Conservation (phyloP, 1,284 basidiomycete species). For the Porogramme epimiltina region DNA sequence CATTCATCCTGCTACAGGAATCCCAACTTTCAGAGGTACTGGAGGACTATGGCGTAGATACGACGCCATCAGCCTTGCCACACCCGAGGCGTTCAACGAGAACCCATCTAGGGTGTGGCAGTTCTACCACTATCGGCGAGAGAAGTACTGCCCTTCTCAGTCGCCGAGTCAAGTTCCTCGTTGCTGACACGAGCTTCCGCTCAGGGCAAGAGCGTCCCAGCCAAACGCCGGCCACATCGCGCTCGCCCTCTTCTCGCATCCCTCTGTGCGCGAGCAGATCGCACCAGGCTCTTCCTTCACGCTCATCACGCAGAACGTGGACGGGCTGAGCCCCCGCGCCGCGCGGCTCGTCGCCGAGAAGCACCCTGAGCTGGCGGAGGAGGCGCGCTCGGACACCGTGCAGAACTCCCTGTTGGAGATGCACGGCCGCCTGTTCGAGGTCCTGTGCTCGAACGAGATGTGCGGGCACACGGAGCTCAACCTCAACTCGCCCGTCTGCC, state of each 20-base stretch:
- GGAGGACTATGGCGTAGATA: constrained; percentile 64
- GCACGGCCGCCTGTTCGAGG: constrained; percentile 65
- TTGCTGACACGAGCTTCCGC: neutral
- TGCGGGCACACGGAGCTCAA: constrained; percentile 48
- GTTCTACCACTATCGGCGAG: constrained; percentile 63
- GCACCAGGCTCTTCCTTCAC: constrained; percentile 49
- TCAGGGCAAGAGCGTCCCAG: constrained; percentile 46
- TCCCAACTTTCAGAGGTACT: constrained; percentile 61
- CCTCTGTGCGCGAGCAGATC: constrained; percentile 36
- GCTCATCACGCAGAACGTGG: constrained; percentile 70
- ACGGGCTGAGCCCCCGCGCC: constrained; percentile 53
- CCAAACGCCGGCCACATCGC: constrained; percentile 62
- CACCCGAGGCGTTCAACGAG: constrained; percentile 54
- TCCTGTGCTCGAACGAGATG: constrained; percentile 45
- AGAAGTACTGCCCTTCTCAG: constrained; percentile 40
- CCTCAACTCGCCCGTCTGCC: constrained; percentile 49
- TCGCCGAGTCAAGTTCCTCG: neutral
- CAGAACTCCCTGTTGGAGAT: constrained; percentile 50
- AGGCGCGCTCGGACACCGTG: constrained; percentile 1
- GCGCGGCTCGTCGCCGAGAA: constrained; percentile 21
- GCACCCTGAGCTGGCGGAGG: constrained; percentile 12
- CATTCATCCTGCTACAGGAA: constrained; percentile 38
- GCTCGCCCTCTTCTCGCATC: constrained; percentile 49
- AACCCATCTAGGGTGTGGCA: constrained; percentile 63
- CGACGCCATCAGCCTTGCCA: constrained; percentile 58